Evolutionary conservation across 345 rosid genomes (phyloP), one percentile per base, ranked within the genome.

Genomic region (Salix suchowensis): DNA sequence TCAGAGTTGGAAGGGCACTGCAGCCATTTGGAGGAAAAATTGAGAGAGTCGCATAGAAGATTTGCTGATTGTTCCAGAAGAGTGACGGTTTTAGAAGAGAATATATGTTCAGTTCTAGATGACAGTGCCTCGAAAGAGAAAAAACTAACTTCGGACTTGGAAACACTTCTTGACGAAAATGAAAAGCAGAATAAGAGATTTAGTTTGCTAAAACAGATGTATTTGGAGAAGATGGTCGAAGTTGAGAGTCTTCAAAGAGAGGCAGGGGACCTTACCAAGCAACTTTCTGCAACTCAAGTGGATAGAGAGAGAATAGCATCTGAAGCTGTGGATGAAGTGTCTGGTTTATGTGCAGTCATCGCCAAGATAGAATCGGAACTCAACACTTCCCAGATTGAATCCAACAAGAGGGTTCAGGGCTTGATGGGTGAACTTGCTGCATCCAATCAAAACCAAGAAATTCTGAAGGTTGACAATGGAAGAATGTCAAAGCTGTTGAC

Each of bases 161-260:
- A 84, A 30, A 65, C 71, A 40, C 79, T 88, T 72, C 74, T 71
- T 21, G 83, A 77, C 32, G 84, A 88, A 84, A 82, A 74, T 71
- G 78, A 30, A 36, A 76, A 79, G 26, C 89, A 79, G 12, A 80
- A 80, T 50, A 83, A 84, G 70, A 78, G 83, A 78, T 74, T 80
- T 76, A 46, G 67, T 70, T 73, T 82, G 46, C 44, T 86, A 48
- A 79, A 80, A 30, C 84, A 83, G 81, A 58, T 81, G 80, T 76
- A 80, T 23, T 58, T 65, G 48, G 84, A 82, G 75, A 86, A 78
- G 81, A 61, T 76, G 40, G 13, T 28, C 39, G 85, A 81, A 86
- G 78, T 81, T 1, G 82, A 85, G 68, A 79, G 77, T 77, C 89
- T 89, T 80, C 79, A 23, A 65, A 78, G 40, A 32, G 87, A 85